Base-by-base conservation (phyloP, 1,284 basidiomycete genomes). In the Fomitopsis pinicola region DNA sequence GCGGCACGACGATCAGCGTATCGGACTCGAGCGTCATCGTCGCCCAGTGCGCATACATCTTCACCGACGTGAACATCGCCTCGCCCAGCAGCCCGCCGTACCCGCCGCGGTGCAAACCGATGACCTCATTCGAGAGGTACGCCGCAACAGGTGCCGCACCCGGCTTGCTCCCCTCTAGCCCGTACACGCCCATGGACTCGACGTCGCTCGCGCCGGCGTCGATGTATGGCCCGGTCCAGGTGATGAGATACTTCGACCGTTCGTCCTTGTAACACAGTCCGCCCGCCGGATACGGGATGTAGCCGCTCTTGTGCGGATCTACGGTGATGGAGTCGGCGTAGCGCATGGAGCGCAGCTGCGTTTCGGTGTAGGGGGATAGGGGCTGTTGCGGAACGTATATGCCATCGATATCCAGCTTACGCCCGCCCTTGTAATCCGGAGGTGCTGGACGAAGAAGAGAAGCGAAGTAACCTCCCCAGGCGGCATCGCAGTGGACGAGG, bases 141-240 rank as follows among this genome's bases (percentile, higher is more conserved):
- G 68, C 71, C 1, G 76, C 73, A 4, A 74, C 72, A 0, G 78
- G 66, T 0, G 78, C 69, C 6, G 79, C 80, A 40, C 80, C 79
- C 8, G 80, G 78, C 71, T 81, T 81, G 66, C 80, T 80, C 63
- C 80, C 80, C 64, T 80, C 80, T 35, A 81, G 67, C 15, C 79
- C 80, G 64, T 79, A 80, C 0, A 77, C 66, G 3, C 80, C 80
- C 42, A 80, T 78, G 45, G 68, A 75, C 54, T 76, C 72, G 14
- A 67, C 68, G 5, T 71, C 59, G 38, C 48, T 65, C 40, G 61
- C 66, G 19, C 65, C 66, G 30, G 70, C 66, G 46, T 75, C 66
- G 35, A 80, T 65, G 46, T 76, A 73, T 0, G 80, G 77, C 35
- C 71, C 72, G 4, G 69, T 72, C 79, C 78, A 80, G 0, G 78